Evolutionary conservation across 345 rosid species (phyloP).

Genomic region (Linum lewisii): DNA sequence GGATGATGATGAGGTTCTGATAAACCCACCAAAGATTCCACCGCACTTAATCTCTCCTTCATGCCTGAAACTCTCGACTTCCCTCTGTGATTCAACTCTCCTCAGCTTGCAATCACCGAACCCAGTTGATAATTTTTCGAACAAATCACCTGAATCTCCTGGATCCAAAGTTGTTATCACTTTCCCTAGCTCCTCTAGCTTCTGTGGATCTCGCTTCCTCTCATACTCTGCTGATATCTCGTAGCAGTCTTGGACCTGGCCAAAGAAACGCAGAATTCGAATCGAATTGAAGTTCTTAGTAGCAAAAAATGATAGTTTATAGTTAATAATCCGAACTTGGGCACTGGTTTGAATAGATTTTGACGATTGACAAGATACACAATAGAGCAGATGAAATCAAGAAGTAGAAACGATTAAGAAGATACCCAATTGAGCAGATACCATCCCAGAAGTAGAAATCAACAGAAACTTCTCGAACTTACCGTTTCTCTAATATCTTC

Average conservation of each 20-base stretch:
- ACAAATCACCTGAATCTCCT: conserved; percentile 96
- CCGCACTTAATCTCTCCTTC: conserved; percentile 78
- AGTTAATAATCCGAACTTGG: no score
- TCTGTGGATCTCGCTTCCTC: conserved; percentile 60
- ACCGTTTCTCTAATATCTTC: conserved; percentile 96
- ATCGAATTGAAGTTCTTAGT: neutral
- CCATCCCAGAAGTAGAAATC: neutral
- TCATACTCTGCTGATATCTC: conserved; percentile 95
- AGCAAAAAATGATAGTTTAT: no score
- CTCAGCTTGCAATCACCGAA: conserved; percentile 92
- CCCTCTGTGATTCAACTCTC: conserved; percentile 93
- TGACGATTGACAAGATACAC: neutral
- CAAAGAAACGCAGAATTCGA: neutral
- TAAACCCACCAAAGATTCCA: conserved; percentile 91
- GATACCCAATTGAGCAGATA: neutral
- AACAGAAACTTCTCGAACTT: conserved; percentile 1
- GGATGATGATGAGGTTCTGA: conserved; percentile 58
- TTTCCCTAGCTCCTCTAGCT: conserved; percentile 83
- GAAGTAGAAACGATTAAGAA: neutral
- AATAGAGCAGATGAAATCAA: neutral
- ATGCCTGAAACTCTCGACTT: conserved; percentile 31
- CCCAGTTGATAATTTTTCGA: conserved; percentile 91
- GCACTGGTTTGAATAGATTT: conserved; percentile 1
- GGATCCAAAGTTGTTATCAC: conserved; percentile 84
- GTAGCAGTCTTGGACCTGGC: conserved; percentile 90